These are phyloP conservation scores for Alternaria consortialis DNA, from an alignment of 2,329 filamentous ascomycete genomes.

Conservation along the genomic window DNA sequence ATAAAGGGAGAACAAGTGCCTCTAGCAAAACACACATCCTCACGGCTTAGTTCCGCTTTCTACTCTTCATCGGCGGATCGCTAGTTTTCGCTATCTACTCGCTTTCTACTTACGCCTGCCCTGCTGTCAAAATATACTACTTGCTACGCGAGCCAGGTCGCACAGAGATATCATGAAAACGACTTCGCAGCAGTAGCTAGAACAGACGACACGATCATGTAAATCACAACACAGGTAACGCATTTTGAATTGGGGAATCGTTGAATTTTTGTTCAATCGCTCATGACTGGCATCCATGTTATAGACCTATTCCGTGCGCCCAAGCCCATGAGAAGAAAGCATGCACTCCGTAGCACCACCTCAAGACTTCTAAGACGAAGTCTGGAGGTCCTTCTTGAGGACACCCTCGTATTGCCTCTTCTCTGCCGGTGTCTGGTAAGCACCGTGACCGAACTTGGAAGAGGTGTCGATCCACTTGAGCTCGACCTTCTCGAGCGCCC, in stretches of 20 bases:
- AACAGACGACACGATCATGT: not conserved
- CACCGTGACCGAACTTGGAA: conserved; percentile 99
- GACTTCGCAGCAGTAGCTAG: not conserved
- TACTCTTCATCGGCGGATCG: not conserved
- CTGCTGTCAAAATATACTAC: not conserved
- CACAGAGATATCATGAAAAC: not conserved
- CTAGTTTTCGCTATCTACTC: not conserved
- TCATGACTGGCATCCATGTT: conserved; percentile 44
- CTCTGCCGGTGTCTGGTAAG: conserved; percentile 97
- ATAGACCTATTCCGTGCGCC: conserved; percentile 51
- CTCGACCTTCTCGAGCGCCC: conserved; percentile 97
- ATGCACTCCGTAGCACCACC: conserved; percentile 38
- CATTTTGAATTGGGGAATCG: conserved; percentile 49
- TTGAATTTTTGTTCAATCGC: conserved; percentile 48
- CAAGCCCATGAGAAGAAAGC: conserved; percentile 47
- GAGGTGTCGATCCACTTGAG: conserved; percentile 99
- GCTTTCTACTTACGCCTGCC: too few species aligned
- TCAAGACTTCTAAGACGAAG: conserved; percentile 59
- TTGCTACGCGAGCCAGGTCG: not conserved
- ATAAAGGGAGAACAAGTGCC: not conserved
- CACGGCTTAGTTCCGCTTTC: not conserved
- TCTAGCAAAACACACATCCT: not conserved
- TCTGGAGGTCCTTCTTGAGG: conserved; percentile 95
- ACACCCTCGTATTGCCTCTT: conserved; percentile 98
- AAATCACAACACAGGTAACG: conserved; percentile 1